Base-by-base conservation (phyloP, 306 rosid species). In the Malus orientalis region DNA sequence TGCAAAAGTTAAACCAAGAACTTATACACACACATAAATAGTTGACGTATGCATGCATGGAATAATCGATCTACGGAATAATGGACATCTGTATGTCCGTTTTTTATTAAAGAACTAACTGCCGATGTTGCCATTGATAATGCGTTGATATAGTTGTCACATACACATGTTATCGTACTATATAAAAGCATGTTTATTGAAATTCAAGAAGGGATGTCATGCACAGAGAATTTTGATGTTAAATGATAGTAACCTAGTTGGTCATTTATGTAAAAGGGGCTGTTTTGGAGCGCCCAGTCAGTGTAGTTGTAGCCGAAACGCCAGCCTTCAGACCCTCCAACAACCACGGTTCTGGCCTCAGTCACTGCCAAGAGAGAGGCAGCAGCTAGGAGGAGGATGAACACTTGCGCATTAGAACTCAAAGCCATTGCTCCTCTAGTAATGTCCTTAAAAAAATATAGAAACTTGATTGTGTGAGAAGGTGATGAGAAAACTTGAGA, bases 301-400 rank as follows among this genome's bases (percentile, higher is more conserved):
- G 93, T 91, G 84, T 89, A 89, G 88, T 91, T 91, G 14, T 83
- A 86, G 60, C 96, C 91, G 0, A 67, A 86, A 55, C 81, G 87
- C 93, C 93, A 91, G 1, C 96, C 96, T 64, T 91, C 69, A 1
- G 89, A 67, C 75, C 87, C 93, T 78, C 96, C 96, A 57, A 87
- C 96, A 10, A 81, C 78, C 9, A 88, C 47, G 86, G 75, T 85
- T 72, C 81, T 76, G 54, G 81, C 85, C 12, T 88, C 76, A 49
- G 79, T 53, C 13, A 64, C 78, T n/a, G 71, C 75, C 57, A 70
- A 45, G 3, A 77, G 11, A 44, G 70, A 84, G 7, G 69, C 82
- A 4, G 82, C 77, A 74, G 70, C 73, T n/a, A 84, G 53, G 61
- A 87, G 72, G 18, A 83, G 70, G 55, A 81, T 8, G 78, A 71